Base-by-base conservation (phyloP, 2,329 filamentous ascomycete genomes). In the Stromatinia cepivora region DNA sequence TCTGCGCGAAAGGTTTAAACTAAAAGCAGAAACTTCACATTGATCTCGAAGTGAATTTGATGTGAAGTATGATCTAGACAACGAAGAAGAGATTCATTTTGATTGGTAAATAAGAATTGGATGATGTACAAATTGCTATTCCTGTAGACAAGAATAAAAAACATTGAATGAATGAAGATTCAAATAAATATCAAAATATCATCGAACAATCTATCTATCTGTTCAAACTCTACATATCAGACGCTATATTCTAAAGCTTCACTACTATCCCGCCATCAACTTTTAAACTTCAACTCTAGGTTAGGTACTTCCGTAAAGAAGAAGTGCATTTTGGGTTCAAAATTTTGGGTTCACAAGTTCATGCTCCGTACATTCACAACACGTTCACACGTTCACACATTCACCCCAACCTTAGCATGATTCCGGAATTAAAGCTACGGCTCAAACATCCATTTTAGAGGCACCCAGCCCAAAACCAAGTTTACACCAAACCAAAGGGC, bases 351-450 rank as follows among this genome's bases (percentile, higher is more conserved):
- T 59, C 36, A 59, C 36, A 59, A 20, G 15, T 53, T 28, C 13
- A 53, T 11, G 13, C 13, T 39, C 39, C 11, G 39, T 39, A n/a
- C 56, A n/a, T 36, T 20, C 25, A 17, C 13, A n/a, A 13, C 25
- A 31, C 17, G 11, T 17, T 34, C 13, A 31, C 54, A 31, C 10
- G 25, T 59, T 42, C 36, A 17, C 39, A 15, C 39, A n/a, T 59
- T 28, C 20, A 45, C 42, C 59, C 42, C 59, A 31, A 22, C 11
- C 39, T 42, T 53, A 34, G 57, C 39, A 31, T 13, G 5, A 42
- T 53, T 64, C 61, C 31, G 62, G 62, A 48, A 64, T 53, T n/a
- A 42, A 59, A 59, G 62, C 48, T 64, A 28, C 31, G 50, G 31
- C 61, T 36, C 20, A 25, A 48, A 63, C 45, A 64, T 64, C 62